Evolutionary conservation across 225 moss, liverwort and hornwort genomes (phyloP), one percentile per base, ranked within the genome.

Genomic region (Climacium dendroides): DNA sequence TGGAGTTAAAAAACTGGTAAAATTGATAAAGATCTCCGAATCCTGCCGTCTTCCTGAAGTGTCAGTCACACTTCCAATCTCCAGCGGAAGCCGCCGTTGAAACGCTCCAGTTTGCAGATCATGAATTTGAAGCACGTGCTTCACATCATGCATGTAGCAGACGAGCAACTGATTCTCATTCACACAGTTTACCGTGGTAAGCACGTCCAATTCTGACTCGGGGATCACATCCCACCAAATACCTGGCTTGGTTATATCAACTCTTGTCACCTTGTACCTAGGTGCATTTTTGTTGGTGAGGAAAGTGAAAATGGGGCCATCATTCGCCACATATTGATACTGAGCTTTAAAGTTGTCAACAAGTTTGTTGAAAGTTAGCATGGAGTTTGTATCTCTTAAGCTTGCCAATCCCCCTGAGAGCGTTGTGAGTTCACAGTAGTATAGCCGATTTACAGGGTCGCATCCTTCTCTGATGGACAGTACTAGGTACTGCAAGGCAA

Each of bases 281-380:
- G 97, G 96, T 19, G 97, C 97, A 64, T 95, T 73, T 81, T 88
- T 94, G 83, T 98, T 98, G 13, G 97, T 94, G 24, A 92, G 65
- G 82, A 98, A 98, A 23, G 97, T 98, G 60, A 98, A 96, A 50
- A 92, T 34, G 25, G 92, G 85, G 26, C 94, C 95, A 80, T 98
- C 94, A 78, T 98, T 98, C 54, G 97, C 93, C 75, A 98, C 94
- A 19, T 91, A 88, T 6, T 73, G 86, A 85, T 95, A 96, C 62
- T 96, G 96, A n/a, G 97, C 96, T 82, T 96, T 88, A 82, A 97
- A 96, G 81, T 92, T 94, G 72, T 98, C 96, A 15, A 98, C 94
- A 73, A 98, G 80, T 87, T 96, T 96, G 75, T 81, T 88, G 65
- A 96, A 92, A 34, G 89, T 90, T 23, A 96, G 90, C 88, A 91